Percentiles rank a stretch among this genome's conserved stretches.
Conservation (phyloP, 306 rosid genomes). For the Prunus mira region DNA sequence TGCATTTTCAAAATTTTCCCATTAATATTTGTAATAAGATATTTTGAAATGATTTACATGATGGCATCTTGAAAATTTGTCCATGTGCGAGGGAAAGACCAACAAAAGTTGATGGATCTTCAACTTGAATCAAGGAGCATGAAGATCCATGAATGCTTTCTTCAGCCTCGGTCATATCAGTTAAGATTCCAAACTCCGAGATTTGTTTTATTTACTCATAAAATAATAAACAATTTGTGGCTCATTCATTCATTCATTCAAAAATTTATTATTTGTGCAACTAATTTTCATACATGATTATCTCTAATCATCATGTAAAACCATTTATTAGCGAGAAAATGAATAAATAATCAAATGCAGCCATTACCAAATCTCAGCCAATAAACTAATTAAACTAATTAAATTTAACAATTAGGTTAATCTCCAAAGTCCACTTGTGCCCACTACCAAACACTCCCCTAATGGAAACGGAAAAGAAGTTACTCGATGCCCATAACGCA, state of each 20-base stretch:
- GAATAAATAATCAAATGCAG: neutral
- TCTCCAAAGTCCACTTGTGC: slow-evolving; percentile 22
- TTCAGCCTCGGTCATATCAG: too few species aligned
- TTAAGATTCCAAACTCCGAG: too few species aligned
- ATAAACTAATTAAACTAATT: slow-evolving; percentile 13
- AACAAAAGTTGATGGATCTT: too few species aligned
- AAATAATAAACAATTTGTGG: neutral
- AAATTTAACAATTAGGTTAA: slow-evolving; percentile 18
- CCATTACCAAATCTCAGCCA: slow-evolving; percentile 6
- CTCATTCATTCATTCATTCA: too few species aligned
- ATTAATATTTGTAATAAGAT: too few species aligned
- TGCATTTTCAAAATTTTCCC: too few species aligned
- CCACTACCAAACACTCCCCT: slow-evolving; percentile 31
- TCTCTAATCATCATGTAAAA: slow-evolving; percentile 1
- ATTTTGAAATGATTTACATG: too few species aligned
- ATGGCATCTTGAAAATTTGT: too few species aligned
- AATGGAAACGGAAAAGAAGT: neutral
- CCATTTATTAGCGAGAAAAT: slow-evolving; percentile 7
- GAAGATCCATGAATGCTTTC: too few species aligned
- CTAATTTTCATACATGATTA: neutral
- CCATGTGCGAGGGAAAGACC: too few species aligned
- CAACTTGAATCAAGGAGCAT: too few species aligned
- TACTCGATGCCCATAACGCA: slow-evolving; percentile 26
- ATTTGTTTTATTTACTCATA: neutral
- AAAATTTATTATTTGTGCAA: neutral